These are phyloP conservation scores for Monascus ruber DNA, from an alignment of 2,329 filamentous ascomycete species.

Conservation along the genomic window DNA sequence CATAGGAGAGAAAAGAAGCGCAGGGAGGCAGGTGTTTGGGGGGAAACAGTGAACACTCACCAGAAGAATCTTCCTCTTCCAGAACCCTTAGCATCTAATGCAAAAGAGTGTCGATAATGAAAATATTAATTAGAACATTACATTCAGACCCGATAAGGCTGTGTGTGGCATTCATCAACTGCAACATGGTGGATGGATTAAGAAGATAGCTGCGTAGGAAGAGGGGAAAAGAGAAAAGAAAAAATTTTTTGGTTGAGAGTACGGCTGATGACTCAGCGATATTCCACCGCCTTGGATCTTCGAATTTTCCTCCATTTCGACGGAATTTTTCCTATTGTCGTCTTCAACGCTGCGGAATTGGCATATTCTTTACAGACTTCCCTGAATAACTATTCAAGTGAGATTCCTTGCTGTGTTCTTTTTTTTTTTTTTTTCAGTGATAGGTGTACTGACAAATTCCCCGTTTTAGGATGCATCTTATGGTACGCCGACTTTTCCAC, in stretches of 20 bases:
- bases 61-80: slow-evolving; percentile 4
- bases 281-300: neutral
- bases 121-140: neutral
- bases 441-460: slow-evolving; percentile 3
- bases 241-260: neutral
- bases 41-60: slow-evolving; percentile 12
- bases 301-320: too few species aligned
- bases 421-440: neutral
- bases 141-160: neutral
- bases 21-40: slow-evolving; percentile 8
- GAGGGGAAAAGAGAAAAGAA: neutral
- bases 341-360: too few species aligned
- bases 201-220: neutral
- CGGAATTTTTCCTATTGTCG: too few species aligned
- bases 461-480: slow-evolving; percentile 27
- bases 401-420: slow-evolving; percentile 6
- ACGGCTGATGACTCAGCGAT: neutral
- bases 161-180: neutral
- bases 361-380: too few species aligned
- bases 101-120: neutral
- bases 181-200: neutral
- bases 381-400: slow-evolving; percentile 12
- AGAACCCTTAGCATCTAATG: too few species aligned
- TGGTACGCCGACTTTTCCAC: slow-evolving; percentile 19
- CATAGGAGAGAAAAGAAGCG: slow-evolving; percentile 23